Percentiles rank a stretch among this genome's conserved stretches.
Conservation (phyloP, 257 asterid genomes). For the Voacanga thouarsii region DNA sequence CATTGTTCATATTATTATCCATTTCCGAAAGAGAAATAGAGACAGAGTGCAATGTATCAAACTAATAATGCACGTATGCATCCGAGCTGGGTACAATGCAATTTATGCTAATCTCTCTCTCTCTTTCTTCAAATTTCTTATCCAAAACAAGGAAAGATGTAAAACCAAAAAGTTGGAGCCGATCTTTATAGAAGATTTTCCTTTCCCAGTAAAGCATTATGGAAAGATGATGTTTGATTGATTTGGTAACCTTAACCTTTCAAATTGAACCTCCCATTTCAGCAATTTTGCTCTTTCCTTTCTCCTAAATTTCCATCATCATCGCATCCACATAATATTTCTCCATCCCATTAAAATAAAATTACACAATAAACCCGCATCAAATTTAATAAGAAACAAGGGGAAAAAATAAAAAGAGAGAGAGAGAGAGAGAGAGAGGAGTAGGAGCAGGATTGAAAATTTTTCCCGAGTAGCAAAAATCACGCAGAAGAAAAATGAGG, state of each 20-base stretch:
- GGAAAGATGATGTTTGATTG: constrained; percentile 4
- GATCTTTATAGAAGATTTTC: constrained; percentile 4
- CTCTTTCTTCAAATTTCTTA: background rate
- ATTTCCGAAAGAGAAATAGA: background rate
- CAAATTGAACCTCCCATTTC: background rate
- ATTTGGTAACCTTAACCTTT: constrained; percentile 2
- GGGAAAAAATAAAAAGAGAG: no score
- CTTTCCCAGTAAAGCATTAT: background rate
- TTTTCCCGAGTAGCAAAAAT: constrained; percentile 9
- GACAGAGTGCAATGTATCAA: background rate
- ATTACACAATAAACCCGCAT: constrained; percentile 23
- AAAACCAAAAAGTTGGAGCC: constrained; percentile 8
- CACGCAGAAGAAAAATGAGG: constrained; percentile 59
- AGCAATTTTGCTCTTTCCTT: background rate
- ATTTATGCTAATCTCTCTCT: background rate
- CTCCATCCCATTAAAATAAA: constrained; percentile 15
- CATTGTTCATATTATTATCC: background rate
- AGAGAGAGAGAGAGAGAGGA: background rate
- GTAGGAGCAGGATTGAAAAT: background rate
- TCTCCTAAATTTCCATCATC: constrained; percentile 8
- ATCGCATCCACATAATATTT: constrained; percentile 10
- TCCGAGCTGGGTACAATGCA: background rate
- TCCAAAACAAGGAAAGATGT: background rate
- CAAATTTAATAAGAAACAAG: background rate
- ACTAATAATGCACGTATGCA: background rate